These are phyloP conservation scores for Acer saccharum DNA, from an alignment of 345 rosid genomes.

Conservation along the genomic window DNA sequence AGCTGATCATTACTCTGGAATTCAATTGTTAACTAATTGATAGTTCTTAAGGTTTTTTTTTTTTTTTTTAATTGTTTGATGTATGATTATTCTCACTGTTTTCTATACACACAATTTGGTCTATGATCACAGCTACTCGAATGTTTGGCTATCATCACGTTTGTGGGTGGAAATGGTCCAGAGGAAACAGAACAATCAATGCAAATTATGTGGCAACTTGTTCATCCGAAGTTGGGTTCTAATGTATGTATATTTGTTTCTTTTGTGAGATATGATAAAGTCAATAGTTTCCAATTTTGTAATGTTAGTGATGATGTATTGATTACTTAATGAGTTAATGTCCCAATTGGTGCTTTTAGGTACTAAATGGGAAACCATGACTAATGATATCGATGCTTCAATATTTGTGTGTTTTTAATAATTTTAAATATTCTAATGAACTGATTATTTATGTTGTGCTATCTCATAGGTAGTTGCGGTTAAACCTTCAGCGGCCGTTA, in stretches of 20 bases:
- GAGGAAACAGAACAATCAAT: conserved; percentile 78
- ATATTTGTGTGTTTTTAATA: background rate
- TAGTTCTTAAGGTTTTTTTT: background rate
- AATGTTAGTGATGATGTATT: background rate
- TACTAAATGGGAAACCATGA: background rate
- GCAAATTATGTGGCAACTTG: conserved; percentile 90
- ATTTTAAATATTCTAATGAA: background rate
- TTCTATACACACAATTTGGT: conserved; percentile 9
- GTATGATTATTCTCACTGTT: background rate
- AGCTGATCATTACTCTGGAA: background rate
- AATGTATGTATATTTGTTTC: conserved; percentile 53
- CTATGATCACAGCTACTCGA: conserved; percentile 57
- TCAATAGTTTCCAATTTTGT: background rate
- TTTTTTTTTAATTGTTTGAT: background rate
- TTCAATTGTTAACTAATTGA: conserved; percentile 1
- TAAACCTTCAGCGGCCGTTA: conserved; percentile 58
- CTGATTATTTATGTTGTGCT: background rate
- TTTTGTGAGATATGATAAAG: background rate
- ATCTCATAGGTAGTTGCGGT: conserved; percentile 62
- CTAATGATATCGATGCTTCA: background rate
- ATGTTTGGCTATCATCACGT: conserved; percentile 81
- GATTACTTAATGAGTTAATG: background rate
- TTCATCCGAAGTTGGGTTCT: conserved; percentile 81
- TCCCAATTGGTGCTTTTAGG: background rate
- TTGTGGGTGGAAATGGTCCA: conserved; percentile 70